Base-by-base conservation (phyloP, 2,329 filamentous ascomycete genomes). In the Hansfordia pulvinata region DNA sequence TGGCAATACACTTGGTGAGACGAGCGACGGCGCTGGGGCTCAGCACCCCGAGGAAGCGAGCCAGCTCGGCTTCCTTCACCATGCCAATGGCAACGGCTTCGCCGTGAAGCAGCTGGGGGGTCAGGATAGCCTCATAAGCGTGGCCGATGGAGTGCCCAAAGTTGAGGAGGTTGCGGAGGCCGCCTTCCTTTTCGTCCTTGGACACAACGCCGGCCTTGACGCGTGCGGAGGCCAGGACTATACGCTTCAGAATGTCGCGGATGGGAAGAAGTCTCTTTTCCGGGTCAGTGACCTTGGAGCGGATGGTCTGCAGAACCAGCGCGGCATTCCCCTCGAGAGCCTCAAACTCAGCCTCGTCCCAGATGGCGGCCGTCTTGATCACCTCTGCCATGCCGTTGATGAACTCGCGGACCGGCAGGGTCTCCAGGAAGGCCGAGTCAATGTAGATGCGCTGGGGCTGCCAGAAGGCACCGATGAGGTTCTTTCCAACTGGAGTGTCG, bases 331-430 rank as follows among this genome's bases (percentile, higher is more conserved):
- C 64, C 49, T 98, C 90, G 11, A 98, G 62, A 9, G 78, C 59
- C 22, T 76, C 68, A 48, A 98, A 98, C 46, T 94, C 88, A 8
- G 64, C 56, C 52, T 92, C 84, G 43, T 93, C 74, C 72, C 88
- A 94, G 41, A 98, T 96, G 28, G 90, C 90, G 3, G 90, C 90
- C 4, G 90, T 98, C 69, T 94, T 94, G 50, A 94, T 69, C 17
- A 98, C 88, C 58, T 98, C 90, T 15, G 88, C 90, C 88, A 98
- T 94, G 34, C 90, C 90, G 50, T 98, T 98, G 54, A 94, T 85
- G 46, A 98, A 88, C 54, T 98, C 88, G 38, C 90, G 69, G 37
- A 78, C 76, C 1, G 88, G 86, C 12, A 98, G 62, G 1, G 85
- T 93, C 48, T 93, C 83, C 29, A 98, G 64, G 47, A 98, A 96